Base-by-base conservation (phyloP, 768 basidiomycete genomes). In the Strobilomyces echinocephalus region DNA sequence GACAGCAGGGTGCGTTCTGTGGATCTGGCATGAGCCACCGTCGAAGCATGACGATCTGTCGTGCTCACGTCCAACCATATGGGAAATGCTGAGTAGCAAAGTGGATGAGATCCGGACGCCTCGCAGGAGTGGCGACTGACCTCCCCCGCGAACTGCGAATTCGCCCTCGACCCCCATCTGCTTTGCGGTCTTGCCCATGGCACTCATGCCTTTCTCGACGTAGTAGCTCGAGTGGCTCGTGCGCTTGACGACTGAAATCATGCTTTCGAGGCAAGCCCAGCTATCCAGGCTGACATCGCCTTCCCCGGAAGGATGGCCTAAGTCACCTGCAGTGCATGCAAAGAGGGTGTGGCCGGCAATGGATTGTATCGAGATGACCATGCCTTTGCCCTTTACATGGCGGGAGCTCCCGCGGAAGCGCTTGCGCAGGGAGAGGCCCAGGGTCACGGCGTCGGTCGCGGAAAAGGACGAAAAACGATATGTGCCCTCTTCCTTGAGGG, bases 151-250 rank as follows among this genome's bases (percentile, higher is more conserved):
- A 41, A 89, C 77, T 30, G 79, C 73, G 58, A 79, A 74, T 50
- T 89, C 85, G 15, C 76, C 77, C 51, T 85, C 81, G 34, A 86
- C 75, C 5, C 85, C 88, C 72, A 87, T 75, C 60, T 89, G 84
- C 59, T 81, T 81, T 36, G 85, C 77, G 7, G 83, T 84, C 71
- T 87, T 89, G 16, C 86, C 85, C 84, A 87, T 85, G 4, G 89
- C 89, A 45, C 79, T 81, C 82, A 89, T 89, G 7, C 88, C 87
- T 64, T 90, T 91, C 65, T 91, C 89, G 9, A 92, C 87, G 67
- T 92, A 92, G 68, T 76, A 91, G 59, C 85, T 89, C 8, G 88
- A 88, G 65, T 91, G 90, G 2, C 90, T 88, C 16, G 88, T 91
- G 55, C 88, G 77, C 60, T 78, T 80, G 43, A 90, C 88, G 24